These are phyloP conservation scores for Mycena vulgaris DNA, from an alignment of 768 basidiomycete species.

Conservation along the genomic window DNA sequence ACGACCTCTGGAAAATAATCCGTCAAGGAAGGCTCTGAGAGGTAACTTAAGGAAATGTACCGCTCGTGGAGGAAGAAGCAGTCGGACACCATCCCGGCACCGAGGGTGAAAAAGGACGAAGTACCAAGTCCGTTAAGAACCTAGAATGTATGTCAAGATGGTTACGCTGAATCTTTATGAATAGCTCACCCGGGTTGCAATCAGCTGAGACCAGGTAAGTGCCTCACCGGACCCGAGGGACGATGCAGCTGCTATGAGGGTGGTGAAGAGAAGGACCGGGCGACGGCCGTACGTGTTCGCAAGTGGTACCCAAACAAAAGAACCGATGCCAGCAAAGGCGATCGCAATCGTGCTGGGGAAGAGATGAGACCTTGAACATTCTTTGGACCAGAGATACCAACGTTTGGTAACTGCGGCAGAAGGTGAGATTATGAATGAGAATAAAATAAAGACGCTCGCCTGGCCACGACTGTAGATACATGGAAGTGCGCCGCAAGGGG, in stretches of 20 bases:
- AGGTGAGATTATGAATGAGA: neutral
- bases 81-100: constrained; percentile 34
- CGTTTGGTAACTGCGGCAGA: constrained; percentile 24
- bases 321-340: constrained; percentile 38
- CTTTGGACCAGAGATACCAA: constrained; percentile 9
- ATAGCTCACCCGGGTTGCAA: constrained; percentile 30
- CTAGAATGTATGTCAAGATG: constrained; percentile 26
- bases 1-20: constrained; percentile 54
- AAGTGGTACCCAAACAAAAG: constrained; percentile 41
- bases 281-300: constrained; percentile 42
- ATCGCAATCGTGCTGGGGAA: constrained; percentile 7
- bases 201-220: constrained; percentile 34
- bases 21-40: too few relatives aligned
- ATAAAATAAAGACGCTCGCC: constrained; percentile 24
- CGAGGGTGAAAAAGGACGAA: constrained; percentile 32
- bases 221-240: constrained; percentile 37
- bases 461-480: constrained; percentile 28
- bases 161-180: neutral
- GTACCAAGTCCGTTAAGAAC: constrained; percentile 31
- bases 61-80: constrained; percentile 53
- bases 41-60: constrained; percentile 55
- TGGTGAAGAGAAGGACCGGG: constrained; percentile 39
- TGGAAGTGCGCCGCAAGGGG: constrained; percentile 31
- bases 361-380: neutral
- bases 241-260: constrained; percentile 36